Evolutionary conservation across 2,329 filamentous ascomycete genomes (phyloP).

Genomic region (Exophiala viscosa): DNA sequence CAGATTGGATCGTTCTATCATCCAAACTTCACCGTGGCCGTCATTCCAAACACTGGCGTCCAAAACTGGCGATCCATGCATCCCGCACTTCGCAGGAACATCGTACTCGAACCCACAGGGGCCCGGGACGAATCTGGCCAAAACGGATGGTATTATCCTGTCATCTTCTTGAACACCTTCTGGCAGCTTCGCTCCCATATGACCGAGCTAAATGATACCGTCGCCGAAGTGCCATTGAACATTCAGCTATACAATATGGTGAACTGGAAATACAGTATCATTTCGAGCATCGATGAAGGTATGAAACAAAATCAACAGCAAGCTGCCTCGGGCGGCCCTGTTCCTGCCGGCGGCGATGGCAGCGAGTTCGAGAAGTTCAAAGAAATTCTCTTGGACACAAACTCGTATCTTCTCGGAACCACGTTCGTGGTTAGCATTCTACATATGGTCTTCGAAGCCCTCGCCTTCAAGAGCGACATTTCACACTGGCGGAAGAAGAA

Average conservation of each 20-base stretch:
- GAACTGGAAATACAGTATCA: slow-evolving; percentile 84
- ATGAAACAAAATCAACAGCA: slow-evolving; percentile 78
- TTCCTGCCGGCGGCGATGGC: slow-evolving; percentile 78
- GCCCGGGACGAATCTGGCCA: slow-evolving; percentile 79
- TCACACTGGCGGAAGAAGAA: slow-evolving; percentile 99
- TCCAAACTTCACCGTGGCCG: slow-evolving; percentile 84
- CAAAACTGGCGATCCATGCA: slow-evolving; percentile 64
- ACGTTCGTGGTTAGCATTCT: slow-evolving; percentile 81
- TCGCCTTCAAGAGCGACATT: slow-evolving; percentile 97
- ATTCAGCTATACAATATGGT: slow-evolving; percentile 77
- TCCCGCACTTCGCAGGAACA: slow-evolving; percentile 70
- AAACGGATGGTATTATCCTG: slow-evolving; percentile 90
- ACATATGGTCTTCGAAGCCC: slow-evolving; percentile 91
- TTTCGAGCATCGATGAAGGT: slow-evolving; percentile 80
- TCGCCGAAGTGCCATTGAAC: slow-evolving; percentile 74
- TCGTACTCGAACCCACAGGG: slow-evolving; percentile 74
- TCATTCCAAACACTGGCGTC: slow-evolving; percentile 75
- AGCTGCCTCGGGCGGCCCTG: slow-evolving; percentile 67
- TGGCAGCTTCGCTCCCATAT: slow-evolving; percentile 94
- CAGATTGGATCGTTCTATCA: slow-evolving; percentile 85
- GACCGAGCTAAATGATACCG: slow-evolving; percentile 85
- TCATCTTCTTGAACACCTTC: slow-evolving; percentile 91
- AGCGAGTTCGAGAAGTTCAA: slow-evolving; percentile 97
- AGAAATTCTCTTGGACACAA: slow-evolving; percentile 88
- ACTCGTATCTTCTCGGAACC: slow-evolving; percentile 80